Conservation (phyloP, 1,139 yeast species). For the Wickerhamomyces sp. region DNA sequence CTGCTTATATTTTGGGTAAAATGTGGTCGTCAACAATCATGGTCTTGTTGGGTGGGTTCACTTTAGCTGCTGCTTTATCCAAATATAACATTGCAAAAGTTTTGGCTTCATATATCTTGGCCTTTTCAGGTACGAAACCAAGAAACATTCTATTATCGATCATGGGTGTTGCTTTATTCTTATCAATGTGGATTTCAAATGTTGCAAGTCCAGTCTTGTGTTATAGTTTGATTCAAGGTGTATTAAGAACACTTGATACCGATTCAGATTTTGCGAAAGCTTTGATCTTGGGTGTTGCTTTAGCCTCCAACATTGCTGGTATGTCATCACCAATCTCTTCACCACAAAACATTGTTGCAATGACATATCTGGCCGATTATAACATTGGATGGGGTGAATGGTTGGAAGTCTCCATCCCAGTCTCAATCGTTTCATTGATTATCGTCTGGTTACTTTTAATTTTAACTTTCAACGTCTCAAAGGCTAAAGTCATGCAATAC, state of each 20-base stretch:
- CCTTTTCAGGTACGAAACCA: conserved; percentile 64
- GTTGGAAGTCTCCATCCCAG: conserved; percentile 66
- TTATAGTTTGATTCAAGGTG: conserved; percentile 60
- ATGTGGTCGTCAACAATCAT: conserved; percentile 78
- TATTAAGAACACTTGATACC: conserved; percentile 56
- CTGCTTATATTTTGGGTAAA: conserved; percentile 47
- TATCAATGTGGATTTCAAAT: conserved; percentile 76
- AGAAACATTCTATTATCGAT: conserved; percentile 55
- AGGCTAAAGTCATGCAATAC: conserved; percentile 38
- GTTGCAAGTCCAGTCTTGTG: conserved; percentile 78
- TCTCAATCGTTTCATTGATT: conserved; percentile 48
- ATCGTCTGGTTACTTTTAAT: conserved; percentile 56
- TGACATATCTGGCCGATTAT: conserved; percentile 59
- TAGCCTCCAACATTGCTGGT: conserved; percentile 70
- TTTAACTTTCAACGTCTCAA: conserved; percentile 47
- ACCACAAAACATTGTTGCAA: conserved; percentile 73
- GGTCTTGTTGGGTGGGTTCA: conserved; percentile 66
- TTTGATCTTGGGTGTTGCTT: conserved; percentile 64
- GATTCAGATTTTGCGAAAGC: conserved; percentile 61
- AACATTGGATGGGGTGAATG: conserved; percentile 74
- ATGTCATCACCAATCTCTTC: conserved; percentile 81
- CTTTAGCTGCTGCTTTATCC: conserved; percentile 68
- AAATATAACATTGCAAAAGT: conserved; percentile 67
- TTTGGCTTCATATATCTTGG: conserved; percentile 58
- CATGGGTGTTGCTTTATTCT: conserved; percentile 63